Evolutionary conservation across 352 stramenopile species (phyloP).

Genomic region (Pythium aristosporum): DNA sequence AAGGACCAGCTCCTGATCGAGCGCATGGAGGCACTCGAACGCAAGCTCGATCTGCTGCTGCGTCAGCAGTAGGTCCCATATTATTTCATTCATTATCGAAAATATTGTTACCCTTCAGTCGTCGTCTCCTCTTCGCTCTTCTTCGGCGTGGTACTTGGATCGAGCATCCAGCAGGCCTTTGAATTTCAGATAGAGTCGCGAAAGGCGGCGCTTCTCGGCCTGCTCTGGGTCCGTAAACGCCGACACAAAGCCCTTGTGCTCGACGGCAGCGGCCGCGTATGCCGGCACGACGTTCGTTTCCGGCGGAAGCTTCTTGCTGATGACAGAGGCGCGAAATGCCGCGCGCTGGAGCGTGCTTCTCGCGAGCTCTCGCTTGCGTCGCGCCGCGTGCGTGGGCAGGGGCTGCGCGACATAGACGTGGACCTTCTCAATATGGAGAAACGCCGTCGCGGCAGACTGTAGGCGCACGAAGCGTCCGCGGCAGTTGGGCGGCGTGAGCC

Average conservation of each 20-base stretch:
- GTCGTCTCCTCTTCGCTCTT: not conserved
- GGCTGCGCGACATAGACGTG: conserved; percentile 48
- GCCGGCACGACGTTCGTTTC: no score
- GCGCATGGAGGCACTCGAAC: conserved; percentile 22
- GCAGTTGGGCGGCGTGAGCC: conserved; percentile 47
- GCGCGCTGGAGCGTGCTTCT: conserved; percentile 39
- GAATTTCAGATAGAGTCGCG: conserved; percentile 64
- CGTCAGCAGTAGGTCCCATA: not conserved
- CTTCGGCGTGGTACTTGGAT: conserved; percentile 38
- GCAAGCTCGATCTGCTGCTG: conserved; percentile 27
- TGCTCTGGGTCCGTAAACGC: conserved; percentile 36
- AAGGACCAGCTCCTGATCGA: not conserved
- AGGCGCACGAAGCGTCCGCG: conserved; percentile 61
- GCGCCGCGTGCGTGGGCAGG: conserved; percentile 16
- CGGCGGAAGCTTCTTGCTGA: conserved; percentile 22
- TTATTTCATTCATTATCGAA: no score
- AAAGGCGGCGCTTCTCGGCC: conserved; percentile 54
- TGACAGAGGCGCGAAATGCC: conserved; percentile 57
- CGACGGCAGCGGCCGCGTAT: not conserved
- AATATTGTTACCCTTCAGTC: not conserved
- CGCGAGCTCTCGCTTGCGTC: conserved; percentile 13
- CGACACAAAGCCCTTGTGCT: conserved; percentile 7
- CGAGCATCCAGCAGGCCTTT: conserved; percentile 54
- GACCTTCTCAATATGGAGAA: conserved; percentile 62
- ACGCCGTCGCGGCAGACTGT: conserved; percentile 40